These are phyloP conservation scores for Durio zibethinus DNA, from an alignment of 345 rosid genomes.

Conservation along the genomic window DNA sequence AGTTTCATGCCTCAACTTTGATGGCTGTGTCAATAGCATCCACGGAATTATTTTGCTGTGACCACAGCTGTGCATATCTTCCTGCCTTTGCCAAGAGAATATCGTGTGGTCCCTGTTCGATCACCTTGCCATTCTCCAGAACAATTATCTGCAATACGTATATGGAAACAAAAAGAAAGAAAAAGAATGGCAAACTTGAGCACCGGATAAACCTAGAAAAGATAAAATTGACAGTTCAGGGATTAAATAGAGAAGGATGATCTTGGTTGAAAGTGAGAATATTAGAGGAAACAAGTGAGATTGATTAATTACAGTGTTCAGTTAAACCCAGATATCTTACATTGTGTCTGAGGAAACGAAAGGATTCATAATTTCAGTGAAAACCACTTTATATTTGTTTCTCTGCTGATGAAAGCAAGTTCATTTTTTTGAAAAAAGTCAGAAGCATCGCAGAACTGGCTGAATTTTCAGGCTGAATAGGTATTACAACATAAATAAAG, in stretches of 20 bases:
- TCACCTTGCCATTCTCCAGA: slow-evolving; percentile 87
- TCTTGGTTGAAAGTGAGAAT: not conserved
- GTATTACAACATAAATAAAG: not conserved
- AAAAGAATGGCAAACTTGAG: not conserved
- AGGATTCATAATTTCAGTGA: not conserved
- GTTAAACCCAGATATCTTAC: not conserved
- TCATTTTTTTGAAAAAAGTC: not conserved
- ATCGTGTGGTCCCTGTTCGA: slow-evolving; percentile 92
- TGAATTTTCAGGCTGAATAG: not conserved
- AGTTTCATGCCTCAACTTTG: slow-evolving; percentile 37
- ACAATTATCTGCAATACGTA: slow-evolving; percentile 69
- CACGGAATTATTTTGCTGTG: slow-evolving; percentile 70
- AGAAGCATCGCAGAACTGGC: not conserved
- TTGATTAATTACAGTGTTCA: not conserved
- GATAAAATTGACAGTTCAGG: not conserved
- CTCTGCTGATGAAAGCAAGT: not conserved
- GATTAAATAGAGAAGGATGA: not conserved
- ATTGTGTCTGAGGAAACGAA: not conserved
- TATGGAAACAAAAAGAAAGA: not conserved
- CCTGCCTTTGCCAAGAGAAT: slow-evolving; percentile 70
- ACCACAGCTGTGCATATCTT: slow-evolving; percentile 95
- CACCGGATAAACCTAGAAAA: not conserved
- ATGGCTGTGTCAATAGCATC: slow-evolving; percentile 59
- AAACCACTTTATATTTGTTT: not conserved
- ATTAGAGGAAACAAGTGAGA: not conserved